Conservation (phyloP, 1,284 basidiomycete genomes). For the Cystobasidiaceae sp. region DNA sequence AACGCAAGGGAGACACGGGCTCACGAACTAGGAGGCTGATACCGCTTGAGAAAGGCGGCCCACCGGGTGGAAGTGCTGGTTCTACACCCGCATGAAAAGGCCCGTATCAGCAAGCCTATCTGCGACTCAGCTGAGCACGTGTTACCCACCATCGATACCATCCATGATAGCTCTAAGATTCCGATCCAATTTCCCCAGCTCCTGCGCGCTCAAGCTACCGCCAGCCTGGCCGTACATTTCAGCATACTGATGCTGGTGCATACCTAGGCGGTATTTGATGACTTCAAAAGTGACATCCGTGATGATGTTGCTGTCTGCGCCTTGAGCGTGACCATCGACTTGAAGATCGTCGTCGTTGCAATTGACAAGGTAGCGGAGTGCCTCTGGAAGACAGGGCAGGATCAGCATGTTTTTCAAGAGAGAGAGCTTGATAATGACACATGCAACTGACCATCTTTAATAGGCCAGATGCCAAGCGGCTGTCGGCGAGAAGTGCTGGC, state of each 20-base stretch:
- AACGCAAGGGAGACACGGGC: not conserved
- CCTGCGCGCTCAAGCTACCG: not conserved
- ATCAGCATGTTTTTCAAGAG: too few relatives aligned
- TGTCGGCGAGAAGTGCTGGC: not conserved
- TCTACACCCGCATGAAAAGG: not conserved
- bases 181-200: not conserved
- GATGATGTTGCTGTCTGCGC: not conserved
- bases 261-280: conserved; percentile 2
- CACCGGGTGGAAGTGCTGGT: not conserved
- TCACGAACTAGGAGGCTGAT: not conserved
- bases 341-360: not conserved
- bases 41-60: not conserved
- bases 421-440: too few relatives aligned
- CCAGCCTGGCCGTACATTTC: not conserved
- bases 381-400: too few relatives aligned
- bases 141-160: not conserved
- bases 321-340: not conserved
- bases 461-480: not conserved
- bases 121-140: too few relatives aligned
- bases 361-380: not conserved
- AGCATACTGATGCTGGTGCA: not conserved
- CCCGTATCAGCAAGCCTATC: too few relatives aligned
- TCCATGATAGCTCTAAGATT: not conserved
- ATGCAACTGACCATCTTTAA: not conserved
- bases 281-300: conserved; percentile 10